Evolutionary conservation across 345 rosid genomes (phyloP), one percentile per base, ranked within the genome.

Genomic region (Boechera retrofracta): DNA sequence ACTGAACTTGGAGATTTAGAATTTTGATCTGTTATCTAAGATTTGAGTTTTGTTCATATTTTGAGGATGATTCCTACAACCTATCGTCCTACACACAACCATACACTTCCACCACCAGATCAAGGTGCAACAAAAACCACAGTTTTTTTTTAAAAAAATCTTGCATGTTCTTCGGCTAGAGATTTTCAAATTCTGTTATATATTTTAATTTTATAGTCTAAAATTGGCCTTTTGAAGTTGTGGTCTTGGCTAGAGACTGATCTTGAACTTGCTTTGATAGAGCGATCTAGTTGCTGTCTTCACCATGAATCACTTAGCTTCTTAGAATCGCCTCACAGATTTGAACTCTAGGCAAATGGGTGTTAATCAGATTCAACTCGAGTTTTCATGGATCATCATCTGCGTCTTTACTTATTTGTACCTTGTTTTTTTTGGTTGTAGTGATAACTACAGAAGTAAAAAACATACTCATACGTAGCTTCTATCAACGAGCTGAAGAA

Each of bases 61-160:
- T 33, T 18, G 98, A 88, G 82, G 83, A 76, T 87, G 85, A 64
- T 81, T n/a, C 92, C 92, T 52, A 82, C 86, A 15, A 89, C 90
- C 21, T 91, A 89, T 81, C 91, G 77, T 71, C 95, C 93, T 15
- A 93, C 93, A 31, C 97, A 91, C 75, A 81, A 77, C 86, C 85
- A 89, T 74, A 85, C 98, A 66, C 75, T 88, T 81, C 98, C 97
- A 67, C 93, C 97, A 47, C 86, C 95, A 12, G 86, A 89, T 82
- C 98, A 93, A 84, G 95, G 97, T 90, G 82, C 57, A 60, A 38
- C 12, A 6, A 39, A 21, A 10, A 36, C 7, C 41, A 7, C 21
- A 1, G 0, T 0, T 5, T 4, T 73, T 77, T 70, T 62, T n/a
- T n/a, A n/a, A n/a, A n/a, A n/a, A 36, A 36, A 36, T 5, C 41